phyloP scores from a whole-genome alignment of 2,329 filamentous ascomycete genomes.

The Diaporthe citrichinensis region DNA sequence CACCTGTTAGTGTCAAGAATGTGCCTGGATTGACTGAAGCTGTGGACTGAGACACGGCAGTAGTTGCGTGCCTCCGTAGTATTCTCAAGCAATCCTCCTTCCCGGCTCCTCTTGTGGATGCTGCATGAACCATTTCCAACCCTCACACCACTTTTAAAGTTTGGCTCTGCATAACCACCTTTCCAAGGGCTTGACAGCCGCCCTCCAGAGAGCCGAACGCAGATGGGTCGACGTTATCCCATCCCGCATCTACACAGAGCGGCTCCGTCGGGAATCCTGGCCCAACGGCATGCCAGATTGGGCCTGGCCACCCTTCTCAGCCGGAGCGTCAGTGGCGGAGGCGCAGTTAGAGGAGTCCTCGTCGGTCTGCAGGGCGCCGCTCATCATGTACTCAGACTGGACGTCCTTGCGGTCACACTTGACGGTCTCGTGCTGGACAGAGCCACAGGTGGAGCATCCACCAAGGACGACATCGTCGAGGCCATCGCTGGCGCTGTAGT shows the following conservation, averaged over 20 bases:
- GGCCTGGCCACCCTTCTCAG: neutral
- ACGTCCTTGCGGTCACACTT: neutral
- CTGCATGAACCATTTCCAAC: too few relatives aligned
- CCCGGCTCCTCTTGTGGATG: too few relatives aligned
- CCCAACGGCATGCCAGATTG: too few relatives aligned
- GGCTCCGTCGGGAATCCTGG: neutral
- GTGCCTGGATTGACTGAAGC: neutral
- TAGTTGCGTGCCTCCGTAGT: neutral
- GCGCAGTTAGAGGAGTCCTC: neutral
- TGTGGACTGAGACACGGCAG: neutral
- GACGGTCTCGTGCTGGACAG: neutral
- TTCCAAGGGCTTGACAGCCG: neutral
- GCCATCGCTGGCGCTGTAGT: neutral
- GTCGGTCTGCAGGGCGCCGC: neutral
- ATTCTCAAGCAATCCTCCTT: neutral
- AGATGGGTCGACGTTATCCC: neutral
- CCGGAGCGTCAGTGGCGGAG: neutral
- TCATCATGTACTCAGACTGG: neutral
- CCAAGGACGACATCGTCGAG: neutral
- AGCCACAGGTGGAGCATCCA: slow-evolving; percentile 23
- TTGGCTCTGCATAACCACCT: neutral
- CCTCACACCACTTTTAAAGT: neutral
- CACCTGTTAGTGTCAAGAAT: neutral
- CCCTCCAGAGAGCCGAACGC: neutral
- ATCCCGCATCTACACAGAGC: neutral